Evolutionary conservation across 2,329 filamentous ascomycete species (phyloP).

Genomic region (Graphilbum fragrans): DNA sequence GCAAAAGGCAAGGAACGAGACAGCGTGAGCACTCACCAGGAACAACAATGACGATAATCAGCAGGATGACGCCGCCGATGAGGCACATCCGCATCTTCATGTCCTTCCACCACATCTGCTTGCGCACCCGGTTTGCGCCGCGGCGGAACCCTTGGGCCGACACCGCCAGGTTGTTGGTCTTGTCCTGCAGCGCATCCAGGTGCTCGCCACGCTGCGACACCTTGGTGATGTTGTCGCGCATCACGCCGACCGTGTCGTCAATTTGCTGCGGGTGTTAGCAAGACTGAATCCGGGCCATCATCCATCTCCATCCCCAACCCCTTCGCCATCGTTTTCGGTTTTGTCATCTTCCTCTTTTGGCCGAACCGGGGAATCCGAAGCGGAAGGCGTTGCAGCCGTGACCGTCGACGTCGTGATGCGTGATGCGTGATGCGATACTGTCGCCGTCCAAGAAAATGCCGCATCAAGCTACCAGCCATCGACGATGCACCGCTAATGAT

Average conservation of each 20-base stretch:
- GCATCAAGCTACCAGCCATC: no score
- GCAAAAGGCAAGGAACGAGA: neutral
- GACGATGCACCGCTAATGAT: no score
- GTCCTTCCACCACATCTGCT: conserved; percentile 99
- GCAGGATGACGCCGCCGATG: conserved; percentile 77
- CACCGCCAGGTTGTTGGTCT: conserved; percentile 85
- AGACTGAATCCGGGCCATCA: neutral
- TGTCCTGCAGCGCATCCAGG: conserved; percentile 80
- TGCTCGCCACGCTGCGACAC: conserved; percentile 85
- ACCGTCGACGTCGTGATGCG: no score
- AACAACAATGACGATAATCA: conserved; percentile 89
- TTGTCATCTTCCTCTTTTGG: neutral
- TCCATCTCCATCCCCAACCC: no score
- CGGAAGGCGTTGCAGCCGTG: no score
- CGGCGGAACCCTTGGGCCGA: conserved; percentile 93
- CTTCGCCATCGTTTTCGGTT: neutral
- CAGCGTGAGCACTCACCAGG: conserved; percentile 60
- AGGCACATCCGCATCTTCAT: conserved; percentile 99
- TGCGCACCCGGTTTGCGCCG: conserved; percentile 89
- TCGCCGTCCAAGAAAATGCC: no score
- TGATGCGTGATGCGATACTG: no score
- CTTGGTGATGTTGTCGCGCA: conserved; percentile 97
- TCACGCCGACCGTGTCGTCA: conserved; percentile 85
- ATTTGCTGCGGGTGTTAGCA: conserved; percentile 62
- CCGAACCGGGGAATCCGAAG: no score